Conservation (phyloP, 352 stramenopile genomes). For the Globisporangium emineosum region DNA sequence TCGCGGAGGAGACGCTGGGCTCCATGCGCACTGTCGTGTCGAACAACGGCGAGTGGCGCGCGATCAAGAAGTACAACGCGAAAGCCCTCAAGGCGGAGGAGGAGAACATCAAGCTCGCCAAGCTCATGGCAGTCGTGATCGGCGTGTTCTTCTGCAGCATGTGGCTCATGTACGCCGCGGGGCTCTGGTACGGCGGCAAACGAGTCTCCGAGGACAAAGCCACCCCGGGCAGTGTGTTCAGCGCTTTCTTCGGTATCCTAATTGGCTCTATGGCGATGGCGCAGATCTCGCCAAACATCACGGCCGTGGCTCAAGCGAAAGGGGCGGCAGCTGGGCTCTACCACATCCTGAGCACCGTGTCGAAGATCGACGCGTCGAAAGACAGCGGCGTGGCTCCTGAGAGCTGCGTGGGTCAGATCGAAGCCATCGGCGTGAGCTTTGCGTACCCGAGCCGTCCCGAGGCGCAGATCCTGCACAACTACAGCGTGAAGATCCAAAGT, state of each 20-base stretch:
- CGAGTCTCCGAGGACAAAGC: slow-evolving; percentile 32
- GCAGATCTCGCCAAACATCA: slow-evolving; percentile 42
- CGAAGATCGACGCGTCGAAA: slow-evolving; percentile 38
- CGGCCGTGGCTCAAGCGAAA: slow-evolving; percentile 33
- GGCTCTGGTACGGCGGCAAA: slow-evolving; percentile 54
- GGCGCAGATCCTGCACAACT: slow-evolving; percentile 29
- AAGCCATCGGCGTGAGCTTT: slow-evolving; percentile 54
- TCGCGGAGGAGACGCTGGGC: slow-evolving; percentile 57
- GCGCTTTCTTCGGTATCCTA: slow-evolving; percentile 40
- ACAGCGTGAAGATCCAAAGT: slow-evolving; percentile 26
- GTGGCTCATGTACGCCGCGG: slow-evolving; percentile 43
- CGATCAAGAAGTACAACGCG: slow-evolving; percentile 37
- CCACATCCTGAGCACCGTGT: slow-evolving; percentile 45
- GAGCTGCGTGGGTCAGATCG: slow-evolving; percentile 32
- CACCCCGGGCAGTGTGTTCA: slow-evolving; percentile 35
- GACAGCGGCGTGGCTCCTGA: slow-evolving; percentile 25
- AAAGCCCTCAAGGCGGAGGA: slow-evolving; percentile 26
- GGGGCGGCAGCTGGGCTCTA: slow-evolving; percentile 41
- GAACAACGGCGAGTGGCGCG: slow-evolving; percentile 37
- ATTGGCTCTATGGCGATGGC: slow-evolving; percentile 38
- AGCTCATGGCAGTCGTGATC: slow-evolving; percentile 23
- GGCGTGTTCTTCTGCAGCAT: slow-evolving; percentile 37
- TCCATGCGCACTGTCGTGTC: slow-evolving; percentile 61
- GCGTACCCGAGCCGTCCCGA: slow-evolving; percentile 59
- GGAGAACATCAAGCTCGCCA: slow-evolving; percentile 28